A percentile compares a stretch with the other conserved stretches of the same genome.
These are phyloP conservation scores for Madurella fahalii DNA, from an alignment of 2,329 filamentous ascomycete genomes.

Conservation along the genomic window DNA sequence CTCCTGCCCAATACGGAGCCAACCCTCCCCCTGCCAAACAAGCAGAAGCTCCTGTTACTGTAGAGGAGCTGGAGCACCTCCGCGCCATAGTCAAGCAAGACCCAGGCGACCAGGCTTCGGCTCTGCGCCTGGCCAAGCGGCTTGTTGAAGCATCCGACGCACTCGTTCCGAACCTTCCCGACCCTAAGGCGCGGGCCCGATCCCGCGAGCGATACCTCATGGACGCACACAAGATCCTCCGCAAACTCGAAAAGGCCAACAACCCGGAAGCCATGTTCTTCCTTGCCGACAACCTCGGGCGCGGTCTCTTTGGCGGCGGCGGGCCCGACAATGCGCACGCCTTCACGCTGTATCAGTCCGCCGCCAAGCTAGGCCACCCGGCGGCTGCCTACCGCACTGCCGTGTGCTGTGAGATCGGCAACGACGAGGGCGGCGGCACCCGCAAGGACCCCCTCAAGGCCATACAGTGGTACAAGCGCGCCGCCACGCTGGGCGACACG, in stretches of 20 bases:
- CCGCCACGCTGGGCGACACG: constrained; percentile 82
- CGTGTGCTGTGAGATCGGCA: constrained; percentile 94
- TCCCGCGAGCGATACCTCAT: constrained; percentile 76
- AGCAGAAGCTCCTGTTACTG: constrained; percentile 60
- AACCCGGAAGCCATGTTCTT: constrained; percentile 91
- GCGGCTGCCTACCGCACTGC: constrained; percentile 90
- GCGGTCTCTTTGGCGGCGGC: constrained; percentile 70
- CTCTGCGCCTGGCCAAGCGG: constrained; percentile 73
- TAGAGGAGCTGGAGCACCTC: constrained; percentile 71
- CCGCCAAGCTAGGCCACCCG: constrained; percentile 82
- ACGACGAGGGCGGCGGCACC: constrained; percentile 91
- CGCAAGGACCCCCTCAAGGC: constrained; percentile 87
- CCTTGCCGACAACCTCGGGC: constrained; percentile 82
- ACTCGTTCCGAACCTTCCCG: constrained; percentile 60
- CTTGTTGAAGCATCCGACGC: constrained; percentile 79
- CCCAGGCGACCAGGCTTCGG: constrained; percentile 66
- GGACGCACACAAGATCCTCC: constrained; percentile 86
- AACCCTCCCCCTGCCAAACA: constrained; percentile 31
- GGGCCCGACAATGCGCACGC: constrained; percentile 87
- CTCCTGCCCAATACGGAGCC: constrained; percentile 28
- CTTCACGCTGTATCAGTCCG: constrained; percentile 87
- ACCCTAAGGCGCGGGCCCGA: constrained; percentile 69
- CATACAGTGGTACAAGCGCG: constrained; percentile 96
- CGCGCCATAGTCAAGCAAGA: constrained; percentile 66
- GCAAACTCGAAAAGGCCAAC: constrained; percentile 72